Evolutionary conservation across 306 rosid species (phyloP), one percentile per base, ranked within the genome.

Genomic region (Alnus rubra): DNA sequence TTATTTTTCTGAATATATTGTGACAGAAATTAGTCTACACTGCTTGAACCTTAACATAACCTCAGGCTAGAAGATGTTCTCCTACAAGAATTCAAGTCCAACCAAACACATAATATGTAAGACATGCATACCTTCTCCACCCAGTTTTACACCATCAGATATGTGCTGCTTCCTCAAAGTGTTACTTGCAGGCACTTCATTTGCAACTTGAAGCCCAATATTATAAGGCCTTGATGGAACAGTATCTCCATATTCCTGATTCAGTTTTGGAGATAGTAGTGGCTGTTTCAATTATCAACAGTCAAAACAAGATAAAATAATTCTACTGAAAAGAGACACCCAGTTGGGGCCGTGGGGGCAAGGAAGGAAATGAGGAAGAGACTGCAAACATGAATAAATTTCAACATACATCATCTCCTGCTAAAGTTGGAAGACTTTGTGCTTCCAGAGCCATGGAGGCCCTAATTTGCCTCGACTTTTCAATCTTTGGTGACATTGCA

Each of bases 241-340:
- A 47, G 99, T 93, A 73, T 85, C 97, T 79, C 98, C 96, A 82
- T 93, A 95, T 48, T 85, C 93, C 16, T 95, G 91, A 81, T 90
- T 90, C 78, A 86, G 83, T 49, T 87, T 82, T 78, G 77, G 82
- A 81, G 80, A 81, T 71, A 31, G 83, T 73, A 80, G 65, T 49
- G 90, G 51, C 92, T 91, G 90, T 79, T 86, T 80, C 81, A 91
- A 81, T 74, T 72, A 80, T 71, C 69, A 55, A 77, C 48, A 45
- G 64, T 54, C 47, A 56, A 73, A 5, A n/a, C 53, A 73, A 78
- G 82, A 18, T 51, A 56, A 30, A 37, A 14, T 16, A 42, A 8
- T 42, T 42, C 33, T 42, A 23, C 9, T n/a, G 18, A n/a, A 9
- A n/a, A 45, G 50, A 18, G 16, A 35, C 30, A 65, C 49, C 13